A percentile compares a stretch with the other conserved stretches of the same genome.
phyloP scores from a whole-genome alignment of 176 grass and related monocot genomes.

The Oryza australiensis region DNA sequence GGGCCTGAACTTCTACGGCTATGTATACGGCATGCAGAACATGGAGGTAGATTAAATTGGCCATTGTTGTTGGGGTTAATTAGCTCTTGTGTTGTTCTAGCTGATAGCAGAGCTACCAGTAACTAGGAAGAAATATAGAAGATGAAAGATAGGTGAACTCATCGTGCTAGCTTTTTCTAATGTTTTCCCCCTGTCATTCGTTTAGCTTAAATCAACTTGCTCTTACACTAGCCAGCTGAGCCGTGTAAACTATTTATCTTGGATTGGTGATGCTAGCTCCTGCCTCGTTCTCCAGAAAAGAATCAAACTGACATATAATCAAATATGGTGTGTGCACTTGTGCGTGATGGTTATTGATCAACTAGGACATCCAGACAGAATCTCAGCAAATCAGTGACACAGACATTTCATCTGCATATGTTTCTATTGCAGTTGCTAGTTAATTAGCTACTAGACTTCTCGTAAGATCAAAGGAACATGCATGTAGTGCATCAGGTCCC shows the following conservation, averaged over 20 bases:
- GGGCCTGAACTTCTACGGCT: too few relatives aligned
- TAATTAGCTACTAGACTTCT: too few relatives aligned
- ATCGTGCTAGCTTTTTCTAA: neutral
- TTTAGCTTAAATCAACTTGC: neutral
- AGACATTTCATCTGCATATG: slow-evolving; percentile 3
- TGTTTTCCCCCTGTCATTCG: neutral
- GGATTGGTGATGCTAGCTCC: neutral
- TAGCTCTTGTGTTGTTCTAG: too few relatives aligned
- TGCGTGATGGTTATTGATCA: neutral
- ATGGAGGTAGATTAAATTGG: too few relatives aligned
- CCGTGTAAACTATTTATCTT: neutral
- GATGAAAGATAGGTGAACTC: too few relatives aligned
- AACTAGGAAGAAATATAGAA: too few relatives aligned
- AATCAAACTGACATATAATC: neutral
- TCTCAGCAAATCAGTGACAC: neutral
- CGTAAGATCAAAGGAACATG: too few relatives aligned
- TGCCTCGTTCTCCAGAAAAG: neutral
- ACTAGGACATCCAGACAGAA: neutral
- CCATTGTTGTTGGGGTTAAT: too few relatives aligned
- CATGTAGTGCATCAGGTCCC: neutral
- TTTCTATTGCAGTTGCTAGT: too few relatives aligned
- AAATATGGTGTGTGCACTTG: neutral
- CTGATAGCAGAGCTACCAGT: too few relatives aligned
- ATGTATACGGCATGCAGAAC: too few relatives aligned
- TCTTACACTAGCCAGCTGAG: neutral